Evolutionary conservation across 164 flowering plant species (phyloP).

Genomic region (grape (Vitis vinifera)): DNA sequence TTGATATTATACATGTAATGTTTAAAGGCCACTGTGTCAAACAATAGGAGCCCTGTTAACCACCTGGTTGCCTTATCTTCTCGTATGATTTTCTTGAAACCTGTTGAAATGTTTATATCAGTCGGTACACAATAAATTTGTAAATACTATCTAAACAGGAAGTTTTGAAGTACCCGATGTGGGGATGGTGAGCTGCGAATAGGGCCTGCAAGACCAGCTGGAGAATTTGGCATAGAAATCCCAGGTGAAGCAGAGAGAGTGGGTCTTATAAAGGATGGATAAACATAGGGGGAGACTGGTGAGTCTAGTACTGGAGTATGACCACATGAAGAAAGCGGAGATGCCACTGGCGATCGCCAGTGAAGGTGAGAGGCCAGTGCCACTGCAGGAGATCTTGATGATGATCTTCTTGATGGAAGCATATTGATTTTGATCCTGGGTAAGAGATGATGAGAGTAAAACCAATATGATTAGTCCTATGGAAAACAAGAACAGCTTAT

Average conservation of each 20-base stretch:
- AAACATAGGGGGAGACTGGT: constrained; percentile 37
- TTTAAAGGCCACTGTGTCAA: background rate
- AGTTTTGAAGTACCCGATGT: constrained; percentile 23
- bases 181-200: constrained; percentile 26
- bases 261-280: constrained; percentile 32
- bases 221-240: constrained; percentile 27
- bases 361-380: constrained; percentile 18
- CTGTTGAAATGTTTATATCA: constrained; percentile 2
- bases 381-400: constrained; percentile 33
- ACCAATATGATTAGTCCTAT: no score
- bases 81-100: constrained; percentile 19
- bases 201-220: constrained; percentile 9
- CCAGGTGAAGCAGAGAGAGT: constrained; percentile 34
- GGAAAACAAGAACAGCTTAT: background rate
- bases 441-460: background rate
- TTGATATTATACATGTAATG: background rate
- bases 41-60: background rate
- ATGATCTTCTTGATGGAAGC: constrained; percentile 18
- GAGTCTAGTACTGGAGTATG: constrained; percentile 38
- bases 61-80: constrained; percentile 15
- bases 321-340: constrained; percentile 42
- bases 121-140: no score
- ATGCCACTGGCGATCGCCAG: constrained; percentile 28
- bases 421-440: constrained; percentile 39
- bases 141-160: no score